Conservation (phyloP, 192 early-diverging fungal species). For the Rhizoclosmatium globosum region DNA sequence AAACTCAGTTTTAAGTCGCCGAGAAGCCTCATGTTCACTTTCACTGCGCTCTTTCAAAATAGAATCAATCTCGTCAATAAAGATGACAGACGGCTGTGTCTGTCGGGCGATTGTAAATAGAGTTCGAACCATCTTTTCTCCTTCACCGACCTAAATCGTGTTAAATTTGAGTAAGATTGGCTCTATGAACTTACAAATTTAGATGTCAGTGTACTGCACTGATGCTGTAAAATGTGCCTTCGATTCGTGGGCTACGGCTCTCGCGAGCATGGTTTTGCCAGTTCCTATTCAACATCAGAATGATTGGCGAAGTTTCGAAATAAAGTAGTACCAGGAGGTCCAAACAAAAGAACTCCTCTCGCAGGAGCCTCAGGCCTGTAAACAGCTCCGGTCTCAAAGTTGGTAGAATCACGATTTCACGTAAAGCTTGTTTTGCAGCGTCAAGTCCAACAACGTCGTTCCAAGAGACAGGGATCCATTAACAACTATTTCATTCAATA, state of each 20-base stretch:
- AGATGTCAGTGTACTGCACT: constrained; percentile 63
- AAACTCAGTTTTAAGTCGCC: constrained; percentile 66
- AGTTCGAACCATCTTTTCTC: constrained; percentile 63
- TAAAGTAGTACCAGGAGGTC: constrained; percentile 47
- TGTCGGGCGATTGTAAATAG: constrained; percentile 63
- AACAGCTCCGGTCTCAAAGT: constrained; percentile 64
- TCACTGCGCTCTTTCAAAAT: constrained; percentile 61
- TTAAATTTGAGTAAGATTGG: not conserved
- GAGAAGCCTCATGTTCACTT: constrained; percentile 62
- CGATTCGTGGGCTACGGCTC: constrained; percentile 60
- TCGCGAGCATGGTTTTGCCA: constrained; percentile 68
- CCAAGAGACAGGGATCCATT: constrained; percentile 56
- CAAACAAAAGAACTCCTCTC: constrained; percentile 60
- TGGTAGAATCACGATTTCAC: constrained; percentile 66
- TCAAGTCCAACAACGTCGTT: constrained; percentile 62
- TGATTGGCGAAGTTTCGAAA: not conserved
- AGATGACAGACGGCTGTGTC: constrained; percentile 61
- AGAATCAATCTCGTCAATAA: constrained; percentile 67
- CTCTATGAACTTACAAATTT: constrained; percentile 52
- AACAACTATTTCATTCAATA: constrained; percentile 63
- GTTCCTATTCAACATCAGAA: constrained; percentile 39
- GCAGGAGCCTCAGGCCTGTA: constrained; percentile 62
- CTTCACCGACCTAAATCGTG: constrained; percentile 54
- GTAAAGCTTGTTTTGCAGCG: constrained; percentile 56
- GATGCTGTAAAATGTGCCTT: constrained; percentile 63